Percentiles rank a stretch among this genome's conserved stretches.
phyloP scores from a whole-genome alignment of 2,329 filamentous ascomycete species.

The Corinectria fuckeliana region DNA sequence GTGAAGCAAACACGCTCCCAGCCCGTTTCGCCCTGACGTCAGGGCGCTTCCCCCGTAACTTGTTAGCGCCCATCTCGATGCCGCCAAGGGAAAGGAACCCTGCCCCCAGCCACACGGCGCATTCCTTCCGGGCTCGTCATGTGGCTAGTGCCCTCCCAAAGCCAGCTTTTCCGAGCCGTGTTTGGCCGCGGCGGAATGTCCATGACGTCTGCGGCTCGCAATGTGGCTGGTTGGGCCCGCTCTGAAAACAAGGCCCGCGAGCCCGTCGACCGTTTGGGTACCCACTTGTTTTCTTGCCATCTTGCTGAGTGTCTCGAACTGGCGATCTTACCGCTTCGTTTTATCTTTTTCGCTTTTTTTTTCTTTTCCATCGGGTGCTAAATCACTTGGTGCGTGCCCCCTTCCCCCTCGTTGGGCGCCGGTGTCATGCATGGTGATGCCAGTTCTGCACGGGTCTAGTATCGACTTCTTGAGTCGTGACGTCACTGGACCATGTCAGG shows the following conservation, averaged over 20 bases:
- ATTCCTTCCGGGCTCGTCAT: neutral
- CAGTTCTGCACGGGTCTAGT: neutral
- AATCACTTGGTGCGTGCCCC: neutral
- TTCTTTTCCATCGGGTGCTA: neutral
- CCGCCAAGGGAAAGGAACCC: neutral
- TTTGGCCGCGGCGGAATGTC: neutral
- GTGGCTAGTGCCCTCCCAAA: neutral
- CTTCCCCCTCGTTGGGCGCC: neutral
- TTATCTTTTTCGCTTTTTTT: neutral
- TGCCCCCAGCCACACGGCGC: neutral
- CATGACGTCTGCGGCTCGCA: constrained; percentile 20
- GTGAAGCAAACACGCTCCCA: neutral
- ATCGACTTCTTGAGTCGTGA: constrained; percentile 6
- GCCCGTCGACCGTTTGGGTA: neutral
- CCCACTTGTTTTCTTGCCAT: neutral
- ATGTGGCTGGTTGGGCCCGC: neutral
- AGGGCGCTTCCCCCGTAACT: too few relatives aligned
- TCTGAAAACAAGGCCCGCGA: constrained; percentile 13
- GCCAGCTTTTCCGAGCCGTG: neutral
- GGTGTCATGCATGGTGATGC: neutral
- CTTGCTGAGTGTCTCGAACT: neutral
- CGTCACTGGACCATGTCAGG: constrained; percentile 1
- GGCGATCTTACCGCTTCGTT: neutral
- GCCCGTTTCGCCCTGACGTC: too few relatives aligned
- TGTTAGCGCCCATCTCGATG: constrained; percentile 2